phyloP scores from a whole-genome alignment of 345 rosid species.

The Rhizophora mangle region DNA sequence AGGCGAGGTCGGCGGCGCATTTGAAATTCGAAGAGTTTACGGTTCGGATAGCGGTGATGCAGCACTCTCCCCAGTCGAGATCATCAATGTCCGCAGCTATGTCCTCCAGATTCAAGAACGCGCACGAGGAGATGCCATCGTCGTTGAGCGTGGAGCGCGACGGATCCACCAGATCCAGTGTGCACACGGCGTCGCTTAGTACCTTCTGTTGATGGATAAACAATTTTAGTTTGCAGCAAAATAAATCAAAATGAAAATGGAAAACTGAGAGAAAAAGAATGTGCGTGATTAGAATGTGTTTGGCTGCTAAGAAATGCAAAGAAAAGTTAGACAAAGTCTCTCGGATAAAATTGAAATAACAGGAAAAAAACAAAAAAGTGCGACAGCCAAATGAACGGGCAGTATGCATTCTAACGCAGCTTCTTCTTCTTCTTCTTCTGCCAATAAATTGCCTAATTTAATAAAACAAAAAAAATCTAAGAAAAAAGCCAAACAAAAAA shows the following conservation, averaged over 20 bases:
- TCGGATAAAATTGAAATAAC: not conserved
- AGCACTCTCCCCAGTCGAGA: conserved; percentile 51
- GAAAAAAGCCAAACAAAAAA: not conserved
- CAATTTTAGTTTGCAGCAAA: not conserved
- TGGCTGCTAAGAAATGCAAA: conserved; percentile 4
- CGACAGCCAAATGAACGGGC: too few relatives aligned
- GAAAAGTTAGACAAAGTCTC: not conserved
- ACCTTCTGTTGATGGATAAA: conserved; percentile 21
- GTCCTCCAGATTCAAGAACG: conserved; percentile 25
- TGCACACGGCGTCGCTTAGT: conserved; percentile 31
- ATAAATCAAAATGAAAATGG: not conserved
- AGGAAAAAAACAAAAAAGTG: too few relatives aligned
- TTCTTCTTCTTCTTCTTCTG: too few relatives aligned
- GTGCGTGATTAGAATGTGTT: not conserved
- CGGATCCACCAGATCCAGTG: conserved; percentile 42
- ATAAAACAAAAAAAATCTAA: too few relatives aligned
- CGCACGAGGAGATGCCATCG: conserved; percentile 22
- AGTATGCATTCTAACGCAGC: not conserved
- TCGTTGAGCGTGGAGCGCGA: conserved; percentile 51
- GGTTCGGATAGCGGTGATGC: conserved; percentile 40
- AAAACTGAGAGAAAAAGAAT: not conserved
- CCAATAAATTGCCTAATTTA: too few relatives aligned
- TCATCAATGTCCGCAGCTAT: conserved; percentile 32
- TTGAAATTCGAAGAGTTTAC: conserved; percentile 5
- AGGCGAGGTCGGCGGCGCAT: too few relatives aligned